phyloP scores from a whole-genome alignment of 2,329 filamentous ascomycete genomes.

The Diaporthe eres region DNA sequence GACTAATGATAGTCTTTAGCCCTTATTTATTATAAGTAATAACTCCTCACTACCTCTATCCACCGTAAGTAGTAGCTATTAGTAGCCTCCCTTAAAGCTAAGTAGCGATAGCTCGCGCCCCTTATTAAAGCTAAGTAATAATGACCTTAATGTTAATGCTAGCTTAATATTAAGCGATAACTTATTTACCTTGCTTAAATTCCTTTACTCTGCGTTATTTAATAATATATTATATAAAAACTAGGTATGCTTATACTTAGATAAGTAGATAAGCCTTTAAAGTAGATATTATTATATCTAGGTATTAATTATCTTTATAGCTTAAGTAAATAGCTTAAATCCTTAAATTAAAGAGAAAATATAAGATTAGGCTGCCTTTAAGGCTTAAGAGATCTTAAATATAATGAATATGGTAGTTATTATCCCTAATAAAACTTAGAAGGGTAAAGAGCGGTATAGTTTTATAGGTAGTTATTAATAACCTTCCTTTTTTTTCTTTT shows the following conservation, averaged over 20 bases:
- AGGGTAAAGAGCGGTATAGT: too few species aligned
- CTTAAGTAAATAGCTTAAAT: neutral
- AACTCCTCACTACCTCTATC: too few species aligned
- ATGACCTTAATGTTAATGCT: neutral
- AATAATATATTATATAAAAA: neutral
- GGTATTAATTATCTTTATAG: neutral
- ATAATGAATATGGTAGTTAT: too few species aligned
- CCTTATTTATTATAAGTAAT: neutral
- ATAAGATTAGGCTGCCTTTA: too few species aligned
- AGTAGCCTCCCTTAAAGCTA: neutral
- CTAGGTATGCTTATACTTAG: neutral
- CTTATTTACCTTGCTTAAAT: neutral
- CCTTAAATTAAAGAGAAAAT: neutral
- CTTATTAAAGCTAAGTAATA: neutral
- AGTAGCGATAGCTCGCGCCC: neutral
- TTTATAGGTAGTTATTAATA: too few species aligned
- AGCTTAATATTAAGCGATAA: neutral
- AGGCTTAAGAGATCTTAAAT: neutral
- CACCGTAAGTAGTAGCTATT: too few species aligned
- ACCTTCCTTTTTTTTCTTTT: too few species aligned
- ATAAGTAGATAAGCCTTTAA: neutral
- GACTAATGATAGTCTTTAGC: neutral
- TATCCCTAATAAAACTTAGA: too few species aligned
- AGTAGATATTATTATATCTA: neutral
- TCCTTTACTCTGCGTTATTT: neutral